These are phyloP conservation scores for Penicillium sp. DNA, from an alignment of 2,329 filamentous ascomycete species.

Conservation along the genomic window DNA sequence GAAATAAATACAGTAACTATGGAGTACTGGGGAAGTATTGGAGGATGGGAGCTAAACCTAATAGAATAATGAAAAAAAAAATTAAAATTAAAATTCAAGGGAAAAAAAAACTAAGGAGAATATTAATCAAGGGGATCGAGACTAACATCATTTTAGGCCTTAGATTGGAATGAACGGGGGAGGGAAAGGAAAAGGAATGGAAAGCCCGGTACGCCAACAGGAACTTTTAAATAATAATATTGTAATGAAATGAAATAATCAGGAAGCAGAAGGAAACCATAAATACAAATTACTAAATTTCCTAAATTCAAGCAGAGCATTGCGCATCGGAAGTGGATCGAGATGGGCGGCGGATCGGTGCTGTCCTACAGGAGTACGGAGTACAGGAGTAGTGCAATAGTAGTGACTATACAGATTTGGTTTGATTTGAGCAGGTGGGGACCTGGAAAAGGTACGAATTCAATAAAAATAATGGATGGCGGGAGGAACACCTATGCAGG, in stretches of 20 bases:
- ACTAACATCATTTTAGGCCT: constrained; percentile 32
- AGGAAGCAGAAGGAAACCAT: background rate
- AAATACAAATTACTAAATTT: background rate
- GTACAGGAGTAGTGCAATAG: too few relatives aligned
- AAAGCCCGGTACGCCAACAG: constrained; percentile 15
- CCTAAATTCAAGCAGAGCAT: constrained; percentile 14
- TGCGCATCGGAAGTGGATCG: constrained; percentile 30
- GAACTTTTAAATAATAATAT: constrained; percentile 19
- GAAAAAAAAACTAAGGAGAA: background rate
- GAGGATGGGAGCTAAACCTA: background rate
- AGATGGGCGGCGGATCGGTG: constrained; percentile 24
- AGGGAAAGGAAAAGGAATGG: constrained; percentile 15
- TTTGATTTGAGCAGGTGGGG: constrained; percentile 9
- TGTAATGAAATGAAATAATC: background rate
- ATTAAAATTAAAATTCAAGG: constrained; percentile 16
- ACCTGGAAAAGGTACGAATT: background rate
- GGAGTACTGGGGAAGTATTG: background rate
- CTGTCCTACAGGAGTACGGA: background rate
- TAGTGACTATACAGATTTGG: constrained; percentile 7
- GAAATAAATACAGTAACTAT: constrained; percentile 1
- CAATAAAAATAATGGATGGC: background rate
- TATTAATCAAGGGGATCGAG: constrained; percentile 30
- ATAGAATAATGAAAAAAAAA: background rate
- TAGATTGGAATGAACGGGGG: constrained; percentile 31
- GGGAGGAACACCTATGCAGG: background rate